Base-by-base conservation (phyloP, 768 basidiomycete genomes). In the Russula lepida region DNA sequence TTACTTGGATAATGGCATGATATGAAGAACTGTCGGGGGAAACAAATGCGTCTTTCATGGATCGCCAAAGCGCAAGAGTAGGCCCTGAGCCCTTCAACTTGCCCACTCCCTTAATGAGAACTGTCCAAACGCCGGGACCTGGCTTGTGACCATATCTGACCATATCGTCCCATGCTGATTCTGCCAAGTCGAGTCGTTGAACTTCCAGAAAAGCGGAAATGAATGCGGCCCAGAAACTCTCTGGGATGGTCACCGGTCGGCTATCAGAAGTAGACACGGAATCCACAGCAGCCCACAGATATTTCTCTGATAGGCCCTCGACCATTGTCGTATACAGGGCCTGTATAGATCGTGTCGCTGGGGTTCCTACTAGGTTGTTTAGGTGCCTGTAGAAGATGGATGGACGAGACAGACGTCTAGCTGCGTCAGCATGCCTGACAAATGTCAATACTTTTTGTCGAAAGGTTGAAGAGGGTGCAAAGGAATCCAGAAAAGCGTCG, bases 141-240 rank as follows among this genome's bases (percentile, higher is more conserved):
- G 84, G 84, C 39, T 60, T 70, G 39, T 86, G 70, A 1, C 77
- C 78, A 23, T 78, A 72, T 39, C 71, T 66, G 19, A 74, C 56
- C 74, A 89, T 80, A 69, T 90, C 88, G 37, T 80, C 75, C 91
- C 91, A 92, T 6, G 91, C 68, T 25, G 74, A 72, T 47, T 78
- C 79, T 3, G 84, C 89, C 23, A 85, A 71, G 54, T 86, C 84
- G 46, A 75, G 74, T 32, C 79, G 74, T 39, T 79, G 75, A 63
- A 78, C 77, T 58, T 76, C 78, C 44, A 90, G 72, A 65, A 90
- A 89, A 15, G 79, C 83, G 1, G 78, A 76, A 54, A 93, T 71
- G 67, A 92, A 85, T 2, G 81, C 76, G 0, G 79, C 77, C 88
- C 89, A 91, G 30, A 76, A 73, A 9, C 77, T 71, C 62, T 83